Base-by-base conservation (phyloP, 352 stramenopile species). In the Phytophthora idaei region DNA sequence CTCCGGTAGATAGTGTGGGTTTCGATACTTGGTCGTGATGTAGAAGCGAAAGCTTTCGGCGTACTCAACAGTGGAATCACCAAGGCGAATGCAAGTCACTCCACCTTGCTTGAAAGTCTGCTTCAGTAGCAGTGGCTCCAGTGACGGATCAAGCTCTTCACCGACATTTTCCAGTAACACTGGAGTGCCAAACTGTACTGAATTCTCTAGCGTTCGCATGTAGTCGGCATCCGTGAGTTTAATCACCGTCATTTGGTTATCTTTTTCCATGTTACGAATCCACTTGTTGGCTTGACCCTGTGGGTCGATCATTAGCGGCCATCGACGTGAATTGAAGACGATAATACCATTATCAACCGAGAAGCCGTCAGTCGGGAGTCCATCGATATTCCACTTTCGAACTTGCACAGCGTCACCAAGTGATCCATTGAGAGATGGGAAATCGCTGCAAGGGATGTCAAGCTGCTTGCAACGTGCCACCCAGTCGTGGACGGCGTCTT, bases 301-400 rank as follows among this genome's bases (percentile, higher is more conserved):
- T 1, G 95, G 95, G 52, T 98, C 95, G 49, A 98, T 98, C 89
- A 98, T 97, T 11, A 98, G 66, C 9, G 95, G 95, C 95, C 95
- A 98, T 11, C 95, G 85, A 12, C 94, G 76, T 9, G 94, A 93
- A 63, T 97, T 98, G 61, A 98, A 98, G 10, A 98, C 82, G 15
- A 98, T 88, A 57, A 98, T 98, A 21, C 90, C 95, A 54, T 98
- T 98, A 64, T 98, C 95, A 8, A 98, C 81, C 4, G 87, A 97
- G 63, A 98, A 98, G 1, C 81, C 78, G 57, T 98, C 95, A 0
- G 93, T 98, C 3, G 95, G 95, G 2, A 98, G 74, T 0, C 95
- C 95, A 52, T 97, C 91, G 48, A 98, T 98, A 60, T 98, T 97
- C 95, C 95, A 98, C 61, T 98, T 92, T 27, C 94, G 87, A 52